These are phyloP conservation scores for Huntiella bhutanensis DNA, from an alignment of 2,329 filamentous ascomycete genomes.

Conservation along the genomic window DNA sequence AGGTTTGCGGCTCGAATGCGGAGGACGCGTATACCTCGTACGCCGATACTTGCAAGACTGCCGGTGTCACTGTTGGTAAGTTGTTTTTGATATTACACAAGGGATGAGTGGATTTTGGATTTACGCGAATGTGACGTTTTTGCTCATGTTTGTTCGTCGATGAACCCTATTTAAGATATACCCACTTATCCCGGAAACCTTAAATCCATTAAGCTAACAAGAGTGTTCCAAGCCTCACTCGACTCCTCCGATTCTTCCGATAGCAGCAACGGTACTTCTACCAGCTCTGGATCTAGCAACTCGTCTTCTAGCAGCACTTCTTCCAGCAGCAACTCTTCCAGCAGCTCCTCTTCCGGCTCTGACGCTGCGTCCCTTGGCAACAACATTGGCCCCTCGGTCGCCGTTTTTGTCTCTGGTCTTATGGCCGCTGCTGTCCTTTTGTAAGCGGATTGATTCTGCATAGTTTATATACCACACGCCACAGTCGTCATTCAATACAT, in stretches of 20 bases:
- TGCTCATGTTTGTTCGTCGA: too few species aligned
- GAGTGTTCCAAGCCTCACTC: not conserved
- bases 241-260: not conserved
- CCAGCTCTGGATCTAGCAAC: not conserved
- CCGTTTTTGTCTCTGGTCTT: constrained; percentile 1
- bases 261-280: constrained; percentile 1
- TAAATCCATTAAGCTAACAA: not conserved
- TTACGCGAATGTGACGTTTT: too few species aligned
- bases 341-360: not conserved
- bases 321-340: constrained; percentile 2
- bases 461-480: too few species aligned
- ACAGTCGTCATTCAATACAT: too few species aligned
- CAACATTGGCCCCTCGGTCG: not conserved
- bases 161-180: too few species aligned
- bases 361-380: not conserved
- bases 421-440: not conserved
- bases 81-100: not conserved
- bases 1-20: constrained; percentile 5
- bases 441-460: not conserved
- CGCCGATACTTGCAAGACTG: constrained; percentile 8
- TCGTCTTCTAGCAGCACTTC: not conserved
- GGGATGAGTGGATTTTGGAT: too few species aligned
- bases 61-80: constrained; percentile 8
- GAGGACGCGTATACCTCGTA: constrained; percentile 10
- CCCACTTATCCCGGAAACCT: not conserved